A percentile compares a stretch with the other conserved stretches of the same genome.
Conservation (phyloP, 768 basidiomycete species). For the Leccinellum luteum region DNA sequence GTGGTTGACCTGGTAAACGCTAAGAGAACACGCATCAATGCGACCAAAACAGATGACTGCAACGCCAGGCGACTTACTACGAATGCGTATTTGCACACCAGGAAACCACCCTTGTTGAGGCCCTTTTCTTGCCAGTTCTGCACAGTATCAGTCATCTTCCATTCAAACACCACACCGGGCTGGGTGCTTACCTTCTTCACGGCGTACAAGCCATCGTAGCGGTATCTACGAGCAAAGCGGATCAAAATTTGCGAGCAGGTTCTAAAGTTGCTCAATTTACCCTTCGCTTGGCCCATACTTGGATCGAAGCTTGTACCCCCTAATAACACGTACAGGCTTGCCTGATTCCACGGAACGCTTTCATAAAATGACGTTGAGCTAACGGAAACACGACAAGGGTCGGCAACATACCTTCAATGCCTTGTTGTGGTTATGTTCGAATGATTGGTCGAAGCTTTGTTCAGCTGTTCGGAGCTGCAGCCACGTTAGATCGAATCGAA, state of each 20-base stretch:
- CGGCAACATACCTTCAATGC: slow-evolving; percentile 52
- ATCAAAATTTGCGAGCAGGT: background rate
- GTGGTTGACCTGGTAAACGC: slow-evolving; percentile 26
- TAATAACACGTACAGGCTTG: slow-evolving; percentile 83
- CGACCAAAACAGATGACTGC: background rate
- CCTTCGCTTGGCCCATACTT: slow-evolving; percentile 79
- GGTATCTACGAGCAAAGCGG: slow-evolving; percentile 51
- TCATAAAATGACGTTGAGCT: background rate
- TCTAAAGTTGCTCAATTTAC: slow-evolving; percentile 30
- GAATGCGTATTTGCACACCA: slow-evolving; percentile 86
- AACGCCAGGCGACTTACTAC: slow-evolving; percentile 45
- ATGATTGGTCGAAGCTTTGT: slow-evolving; percentile 81
- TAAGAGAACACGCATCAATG: slow-evolving; percentile 1
- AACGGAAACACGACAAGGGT: background rate
- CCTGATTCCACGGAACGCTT: slow-evolving; percentile 76
- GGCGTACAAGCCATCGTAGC: slow-evolving; percentile 86
- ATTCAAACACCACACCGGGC: background rate
- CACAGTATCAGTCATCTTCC: background rate
- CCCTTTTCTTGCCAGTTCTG: slow-evolving; percentile 79
- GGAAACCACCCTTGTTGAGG: slow-evolving; percentile 60
- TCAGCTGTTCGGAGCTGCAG: slow-evolving; percentile 81
- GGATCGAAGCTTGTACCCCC: slow-evolving; percentile 67
- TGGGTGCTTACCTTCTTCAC: slow-evolving; percentile 59
- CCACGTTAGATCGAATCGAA: background rate
- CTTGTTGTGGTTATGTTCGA: slow-evolving; percentile 70